Base-by-base conservation (phyloP, 1,284 basidiomycete species). In the Cystobasidium slooffiae region DNA sequence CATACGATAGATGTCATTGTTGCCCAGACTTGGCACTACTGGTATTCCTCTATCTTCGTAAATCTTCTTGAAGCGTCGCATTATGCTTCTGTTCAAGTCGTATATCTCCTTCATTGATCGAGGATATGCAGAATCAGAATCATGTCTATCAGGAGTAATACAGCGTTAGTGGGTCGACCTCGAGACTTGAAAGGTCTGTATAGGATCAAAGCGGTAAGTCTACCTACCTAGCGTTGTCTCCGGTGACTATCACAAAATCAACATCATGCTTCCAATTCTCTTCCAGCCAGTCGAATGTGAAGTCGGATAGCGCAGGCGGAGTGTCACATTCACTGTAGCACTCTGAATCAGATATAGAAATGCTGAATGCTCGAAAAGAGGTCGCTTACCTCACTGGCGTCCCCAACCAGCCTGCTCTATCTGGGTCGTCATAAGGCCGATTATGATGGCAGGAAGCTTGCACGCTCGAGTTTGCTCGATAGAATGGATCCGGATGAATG, bases 191-290 rank as follows among this genome's bases (percentile, higher is more conserved):
- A n/a, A n/a, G n/a, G n/a, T n/a, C n/a, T n/a, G n/a, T n/a, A n/a
- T n/a, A n/a, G n/a, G n/a, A n/a, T n/a, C n/a, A n/a, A n/a, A n/a
- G n/a, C n/a, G n/a, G n/a, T n/a, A n/a, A n/a, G n/a, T n/a, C 20
- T 7, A 47, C 82, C 78, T 79, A 91, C 91, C 91, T 88, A 46
- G 92, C 94, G 83, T 89, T 94, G 83, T 97, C 94, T 51, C 94
- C 94, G 6, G 93, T 96, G 92, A 92, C 94, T 55, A 95, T 85
- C 31, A 95, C 91, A 82, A 97, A 97, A 82, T 97, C 94, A 58
- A 97, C 87, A 79, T 92, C 89, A 75, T 88, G 85, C 61, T 88
- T 86, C 91, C 92, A 94, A 78, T 93, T 87, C 79, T 89, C 85
- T 72, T 89, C 88, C 74, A 96, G 82, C 85, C 88, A 94, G 75